Percentiles rank a stretch among this genome's conserved stretches.
Conservation (phyloP, 2,329 filamentous ascomycete species). For the Epichloe festucae region DNA sequence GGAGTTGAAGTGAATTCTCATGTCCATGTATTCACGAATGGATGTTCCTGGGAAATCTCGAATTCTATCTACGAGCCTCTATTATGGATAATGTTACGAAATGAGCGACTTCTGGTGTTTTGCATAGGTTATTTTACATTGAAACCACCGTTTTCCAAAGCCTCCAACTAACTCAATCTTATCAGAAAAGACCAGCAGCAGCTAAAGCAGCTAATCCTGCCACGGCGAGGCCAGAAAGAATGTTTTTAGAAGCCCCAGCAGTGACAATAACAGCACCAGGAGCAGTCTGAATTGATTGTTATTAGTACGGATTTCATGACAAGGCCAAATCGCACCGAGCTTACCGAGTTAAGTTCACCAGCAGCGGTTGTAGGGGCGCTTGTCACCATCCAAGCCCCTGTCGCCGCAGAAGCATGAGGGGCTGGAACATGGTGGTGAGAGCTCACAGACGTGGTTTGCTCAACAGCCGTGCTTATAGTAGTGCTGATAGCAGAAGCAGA, state of each 20-base stretch:
- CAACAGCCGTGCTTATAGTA: neutral
- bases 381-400: neutral
- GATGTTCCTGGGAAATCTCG: too few relatives aligned
- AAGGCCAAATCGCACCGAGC: neutral
- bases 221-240: conserved; percentile 3
- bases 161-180: too few relatives aligned
- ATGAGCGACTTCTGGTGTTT: neutral
- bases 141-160: too few relatives aligned
- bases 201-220: conserved; percentile 6
- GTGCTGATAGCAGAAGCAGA: neutral
- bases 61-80: neutral
- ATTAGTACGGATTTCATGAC: neutral
- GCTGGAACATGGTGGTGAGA: neutral
- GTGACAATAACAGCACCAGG: conserved; percentile 1
- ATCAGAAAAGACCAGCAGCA: conserved; percentile 10
- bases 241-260: conserved; percentile 3
- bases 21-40: too few relatives aligned
- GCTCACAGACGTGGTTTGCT: neutral
- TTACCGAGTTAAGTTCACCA: neutral
- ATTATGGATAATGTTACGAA: neutral
- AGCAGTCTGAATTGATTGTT: neutral
- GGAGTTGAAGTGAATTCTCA: conserved; percentile 16
- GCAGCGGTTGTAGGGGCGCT: neutral
- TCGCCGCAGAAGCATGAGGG: neutral
- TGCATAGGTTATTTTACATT: neutral